phyloP scores from a whole-genome alignment of 768 basidiomycete genomes.

The Cystofilobasidium capitatum region DNA sequence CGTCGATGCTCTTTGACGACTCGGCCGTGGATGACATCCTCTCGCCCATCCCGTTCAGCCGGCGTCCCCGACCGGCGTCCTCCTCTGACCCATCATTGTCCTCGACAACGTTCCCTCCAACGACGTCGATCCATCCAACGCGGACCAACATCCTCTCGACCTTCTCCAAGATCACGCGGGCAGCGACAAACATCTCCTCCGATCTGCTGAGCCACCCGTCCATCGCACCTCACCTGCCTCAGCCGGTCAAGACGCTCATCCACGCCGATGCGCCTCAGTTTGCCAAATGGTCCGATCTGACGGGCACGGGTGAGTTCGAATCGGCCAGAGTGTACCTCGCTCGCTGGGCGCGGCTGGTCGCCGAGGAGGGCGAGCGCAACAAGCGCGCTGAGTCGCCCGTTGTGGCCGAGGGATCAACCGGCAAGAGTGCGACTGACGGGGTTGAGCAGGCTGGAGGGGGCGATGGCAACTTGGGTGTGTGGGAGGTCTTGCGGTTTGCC shows the following conservation, averaged over 20 bases:
- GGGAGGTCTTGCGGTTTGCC: conserved; percentile 52
- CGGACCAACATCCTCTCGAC: conserved; percentile 78
- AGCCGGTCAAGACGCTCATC: conserved; percentile 56
- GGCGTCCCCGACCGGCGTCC: conserved; percentile 47
- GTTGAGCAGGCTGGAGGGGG: conserved; percentile 48
- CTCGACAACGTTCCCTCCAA: conserved; percentile 39
- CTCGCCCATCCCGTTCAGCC: conserved; percentile 70
- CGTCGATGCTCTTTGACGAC: conserved; percentile 59
- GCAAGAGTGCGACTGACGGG: conserved; percentile 30
- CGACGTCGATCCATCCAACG: conserved; percentile 46
- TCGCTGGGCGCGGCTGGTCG: conserved; percentile 84
- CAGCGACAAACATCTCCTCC: conserved; percentile 18
- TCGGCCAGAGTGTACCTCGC: conserved; percentile 92
- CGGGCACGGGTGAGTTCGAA: conserved; percentile 78
- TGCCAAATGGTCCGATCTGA: conserved; percentile 8
- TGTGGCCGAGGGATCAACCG: conserved; percentile 34
- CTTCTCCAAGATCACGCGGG: conserved; percentile 86
- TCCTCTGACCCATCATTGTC: conserved; percentile 46
- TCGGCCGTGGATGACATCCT: conserved; percentile 82
- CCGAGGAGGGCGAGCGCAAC: conserved; percentile 91
- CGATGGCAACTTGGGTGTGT: conserved; percentile 59
- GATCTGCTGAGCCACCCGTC: conserved; percentile 82
- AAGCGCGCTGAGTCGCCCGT: conserved; percentile 53
- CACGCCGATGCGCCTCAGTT: conserved; percentile 22
- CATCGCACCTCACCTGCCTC: conserved; percentile 88